A percentile compares a stretch with the other conserved stretches of the same genome.
phyloP scores from a whole-genome alignment of 176 grass and related monocot species.

The Rhynchospora breviuscula region DNA sequence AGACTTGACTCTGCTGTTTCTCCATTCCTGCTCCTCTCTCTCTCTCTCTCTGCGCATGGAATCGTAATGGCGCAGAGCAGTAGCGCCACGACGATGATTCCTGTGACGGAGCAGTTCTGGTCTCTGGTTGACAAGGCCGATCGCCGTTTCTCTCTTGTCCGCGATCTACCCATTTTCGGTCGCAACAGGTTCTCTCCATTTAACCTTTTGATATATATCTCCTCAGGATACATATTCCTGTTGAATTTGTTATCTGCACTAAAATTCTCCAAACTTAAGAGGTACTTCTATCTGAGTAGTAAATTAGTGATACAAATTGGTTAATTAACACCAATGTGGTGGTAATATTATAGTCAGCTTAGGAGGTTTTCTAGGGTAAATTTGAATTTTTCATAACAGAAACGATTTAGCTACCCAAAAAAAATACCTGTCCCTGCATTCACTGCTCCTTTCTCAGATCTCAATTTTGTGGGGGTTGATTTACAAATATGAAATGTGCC shows the following conservation, averaged over 20 bases:
- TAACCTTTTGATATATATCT: not conserved
- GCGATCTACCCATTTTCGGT: constrained; percentile 66
- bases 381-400: not conserved
- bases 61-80: constrained; percentile 20
- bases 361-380: not conserved
- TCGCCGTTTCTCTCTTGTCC: constrained; percentile 78
- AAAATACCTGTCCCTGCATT: not conserved
- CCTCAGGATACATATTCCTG: not conserved
- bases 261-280: not conserved
- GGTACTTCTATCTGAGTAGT: not conserved
- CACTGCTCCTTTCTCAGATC: not conserved
- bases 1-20: not conserved
- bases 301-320: not conserved
- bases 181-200: constrained; percentile 34
- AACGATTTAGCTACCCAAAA: not conserved
- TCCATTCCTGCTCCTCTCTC: not conserved
- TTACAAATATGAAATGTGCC: not conserved
- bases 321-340: not conserved
- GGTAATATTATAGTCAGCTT: not conserved
- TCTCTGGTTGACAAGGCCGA: constrained; percentile 89
- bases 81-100: constrained; percentile 25
- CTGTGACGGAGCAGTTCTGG: constrained; percentile 79
- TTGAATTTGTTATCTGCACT: not conserved
- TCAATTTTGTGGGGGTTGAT: not conserved
- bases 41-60: not conserved